These are phyloP conservation scores for Boletus speciosus DNA, from an alignment of 768 basidiomycete species.

Conservation along the genomic window DNA sequence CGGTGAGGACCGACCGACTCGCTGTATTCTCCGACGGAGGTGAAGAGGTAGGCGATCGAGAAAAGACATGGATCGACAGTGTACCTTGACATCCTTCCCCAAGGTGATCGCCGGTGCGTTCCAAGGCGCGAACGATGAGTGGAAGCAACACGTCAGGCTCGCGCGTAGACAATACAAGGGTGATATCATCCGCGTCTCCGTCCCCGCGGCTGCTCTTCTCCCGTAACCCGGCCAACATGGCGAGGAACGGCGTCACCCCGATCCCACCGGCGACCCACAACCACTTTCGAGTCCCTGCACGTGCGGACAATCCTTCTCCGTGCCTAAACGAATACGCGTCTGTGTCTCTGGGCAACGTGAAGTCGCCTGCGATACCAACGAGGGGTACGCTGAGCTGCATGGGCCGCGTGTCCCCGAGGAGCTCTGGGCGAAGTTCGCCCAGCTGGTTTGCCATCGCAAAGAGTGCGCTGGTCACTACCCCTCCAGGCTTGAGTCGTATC, in stretches of 20 bases:
- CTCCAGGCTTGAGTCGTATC: slow-evolving; percentile 54
- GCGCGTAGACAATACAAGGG: slow-evolving; percentile 47
- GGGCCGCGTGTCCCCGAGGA: slow-evolving; percentile 38
- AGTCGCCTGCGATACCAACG: slow-evolving; percentile 53
- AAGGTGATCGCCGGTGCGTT: neutral
- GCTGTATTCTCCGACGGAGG: neutral
- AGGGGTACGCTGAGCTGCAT: slow-evolving; percentile 42
- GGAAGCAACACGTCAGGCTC: slow-evolving; percentile 51
- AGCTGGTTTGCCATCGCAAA: slow-evolving; percentile 48
- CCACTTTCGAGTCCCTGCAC: slow-evolving; percentile 22
- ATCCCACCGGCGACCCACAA: slow-evolving; percentile 64
- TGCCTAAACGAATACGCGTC: neutral
- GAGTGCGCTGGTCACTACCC: slow-evolving; percentile 50
- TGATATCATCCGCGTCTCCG: slow-evolving; percentile 33
- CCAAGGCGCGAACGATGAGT: slow-evolving; percentile 26
- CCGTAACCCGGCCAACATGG: slow-evolving; percentile 40
- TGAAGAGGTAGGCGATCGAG: neutral
- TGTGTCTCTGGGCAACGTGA: slow-evolving; percentile 32
- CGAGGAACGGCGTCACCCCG: slow-evolving; percentile 62
- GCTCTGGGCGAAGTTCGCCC: slow-evolving; percentile 36
- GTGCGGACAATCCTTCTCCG: neutral
- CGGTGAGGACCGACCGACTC: slow-evolving; percentile 15
- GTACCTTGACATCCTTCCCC: neutral
- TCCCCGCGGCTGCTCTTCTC: neutral
- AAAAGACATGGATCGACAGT: slow-evolving; percentile 42